Percentiles rank a stretch among this genome's conserved stretches.
Evolutionary conservation across 352 stramenopile genomes (phyloP).

Genomic region (Globisporangium canariense): DNA sequence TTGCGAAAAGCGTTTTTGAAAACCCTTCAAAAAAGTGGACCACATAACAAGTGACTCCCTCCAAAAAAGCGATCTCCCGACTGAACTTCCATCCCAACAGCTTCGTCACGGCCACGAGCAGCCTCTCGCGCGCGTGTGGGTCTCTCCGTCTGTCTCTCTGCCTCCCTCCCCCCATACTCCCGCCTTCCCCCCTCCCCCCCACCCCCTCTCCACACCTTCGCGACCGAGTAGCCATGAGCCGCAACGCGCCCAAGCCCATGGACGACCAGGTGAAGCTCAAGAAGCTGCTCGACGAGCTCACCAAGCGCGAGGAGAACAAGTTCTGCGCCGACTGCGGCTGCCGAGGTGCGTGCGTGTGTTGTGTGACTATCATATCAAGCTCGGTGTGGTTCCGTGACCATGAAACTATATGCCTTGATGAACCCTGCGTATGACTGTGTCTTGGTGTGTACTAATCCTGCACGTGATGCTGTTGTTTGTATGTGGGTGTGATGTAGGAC

Average conservation of each 20-base stretch:
- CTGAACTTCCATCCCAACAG: too few relatives aligned
- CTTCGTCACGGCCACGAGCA: too few relatives aligned
- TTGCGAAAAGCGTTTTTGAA: too few relatives aligned
- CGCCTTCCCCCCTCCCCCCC: too few relatives aligned
- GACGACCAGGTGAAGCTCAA: constrained; percentile 88
- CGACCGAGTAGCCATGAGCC: constrained; percentile 42
- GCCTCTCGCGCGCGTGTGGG: too few relatives aligned
- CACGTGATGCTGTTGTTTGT: constrained; percentile 16
- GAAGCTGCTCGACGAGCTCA: constrained; percentile 85
- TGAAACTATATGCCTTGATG: constrained; percentile 1
- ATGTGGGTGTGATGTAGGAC: constrained; percentile 28
- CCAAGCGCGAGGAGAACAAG: constrained; percentile 90
- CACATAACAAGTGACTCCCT: too few relatives aligned
- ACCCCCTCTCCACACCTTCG: background rate
- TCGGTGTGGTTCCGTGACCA: background rate
- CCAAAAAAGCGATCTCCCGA: too few relatives aligned
- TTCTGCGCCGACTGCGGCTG: constrained; percentile 88
- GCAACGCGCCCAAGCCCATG: constrained; percentile 29
- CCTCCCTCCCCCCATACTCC: background rate
- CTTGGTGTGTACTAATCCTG: background rate
- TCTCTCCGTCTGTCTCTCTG: background rate
- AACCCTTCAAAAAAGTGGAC: too few relatives aligned
- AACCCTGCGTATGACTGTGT: background rate
- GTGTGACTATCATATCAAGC: background rate
- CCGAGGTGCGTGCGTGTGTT: constrained; percentile 37